Conservation (phyloP, 495 filamentous ascomycete species). For the Penicillium cataractarum region DNA sequence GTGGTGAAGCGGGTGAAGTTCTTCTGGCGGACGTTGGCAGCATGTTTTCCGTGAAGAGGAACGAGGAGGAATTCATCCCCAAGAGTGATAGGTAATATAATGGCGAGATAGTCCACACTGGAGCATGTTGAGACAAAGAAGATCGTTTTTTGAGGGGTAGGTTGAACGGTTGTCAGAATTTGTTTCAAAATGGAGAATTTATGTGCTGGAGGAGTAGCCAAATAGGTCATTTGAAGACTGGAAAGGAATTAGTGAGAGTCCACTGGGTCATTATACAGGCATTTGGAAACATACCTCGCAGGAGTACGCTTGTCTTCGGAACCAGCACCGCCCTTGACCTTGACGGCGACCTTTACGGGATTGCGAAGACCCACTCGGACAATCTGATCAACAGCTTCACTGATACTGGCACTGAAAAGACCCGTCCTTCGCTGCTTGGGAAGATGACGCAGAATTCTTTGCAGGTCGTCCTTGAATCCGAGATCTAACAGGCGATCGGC, state of each 20-base stretch:
- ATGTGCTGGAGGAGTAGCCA: slow-evolving; percentile 70
- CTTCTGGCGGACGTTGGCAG: slow-evolving; percentile 73
- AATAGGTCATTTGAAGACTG: slow-evolving; percentile 86
- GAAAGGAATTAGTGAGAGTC: slow-evolving; percentile 1
- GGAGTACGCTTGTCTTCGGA: slow-evolving; percentile 87
- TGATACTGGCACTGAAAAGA: slow-evolving; percentile 89
- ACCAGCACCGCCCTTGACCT: slow-evolving; percentile 76
- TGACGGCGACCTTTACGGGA: slow-evolving; percentile 90
- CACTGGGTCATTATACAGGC: neutral
- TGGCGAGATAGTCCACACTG: slow-evolving; percentile 89
- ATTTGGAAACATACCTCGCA: slow-evolving; percentile 53
- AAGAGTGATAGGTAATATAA: slow-evolving; percentile 69
- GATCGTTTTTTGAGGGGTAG: slow-evolving; percentile 80
- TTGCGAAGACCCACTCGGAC: slow-evolving; percentile 92
- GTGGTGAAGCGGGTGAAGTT: slow-evolving; percentile 81
- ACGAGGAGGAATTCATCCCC: slow-evolving; percentile 65
- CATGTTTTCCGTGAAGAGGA: slow-evolving; percentile 88
- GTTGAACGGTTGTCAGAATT: slow-evolving; percentile 68
- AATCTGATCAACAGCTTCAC: slow-evolving; percentile 87
- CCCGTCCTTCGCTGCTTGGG: slow-evolving; percentile 95
- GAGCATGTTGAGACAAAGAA: slow-evolving; percentile 93
- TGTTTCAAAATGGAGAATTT: slow-evolving; percentile 75
- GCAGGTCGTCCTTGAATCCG: slow-evolving; percentile 91
- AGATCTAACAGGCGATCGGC: slow-evolving; percentile 90
- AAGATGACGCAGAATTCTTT: slow-evolving; percentile 78